Evolutionary conservation across 768 basidiomycete species (phyloP).

Genomic region (Psilocybe cyanescens): DNA sequence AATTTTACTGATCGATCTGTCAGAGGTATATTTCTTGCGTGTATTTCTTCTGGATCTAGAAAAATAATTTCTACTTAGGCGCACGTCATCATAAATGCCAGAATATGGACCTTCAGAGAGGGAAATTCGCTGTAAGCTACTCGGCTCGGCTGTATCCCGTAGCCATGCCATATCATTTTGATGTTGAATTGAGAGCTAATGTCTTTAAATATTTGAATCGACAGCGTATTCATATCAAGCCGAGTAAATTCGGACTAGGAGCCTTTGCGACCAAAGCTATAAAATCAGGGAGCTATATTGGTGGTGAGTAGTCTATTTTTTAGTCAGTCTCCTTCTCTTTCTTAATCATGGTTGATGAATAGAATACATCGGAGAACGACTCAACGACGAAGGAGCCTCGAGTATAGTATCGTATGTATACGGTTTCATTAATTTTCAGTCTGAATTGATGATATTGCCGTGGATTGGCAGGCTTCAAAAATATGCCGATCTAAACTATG

Average conservation of each 20-base stretch:
- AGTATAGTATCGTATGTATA: not conserved
- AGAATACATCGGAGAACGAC: conserved; percentile 49
- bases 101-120: conserved; percentile 25
- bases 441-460: too few relatives aligned
- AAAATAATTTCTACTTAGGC: not conserved
- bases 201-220: too few relatives aligned
- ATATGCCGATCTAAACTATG: conserved; percentile 19
- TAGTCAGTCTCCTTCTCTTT: too few relatives aligned
- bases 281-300: conserved; percentile 19
- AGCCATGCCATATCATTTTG: too few relatives aligned
- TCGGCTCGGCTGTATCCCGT: not conserved
- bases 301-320: conserved; percentile 21
- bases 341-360: not conserved
- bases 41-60: too few relatives aligned
- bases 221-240: conserved; percentile 39
- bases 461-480: conserved; percentile 15
- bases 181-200: too few relatives aligned
- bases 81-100: conserved; percentile 6
- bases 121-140: conserved; percentile 18
- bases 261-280: conserved; percentile 40
- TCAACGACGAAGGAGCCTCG: not conserved
- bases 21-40: too few relatives aligned
- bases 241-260: conserved; percentile 44
- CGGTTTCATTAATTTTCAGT: not conserved
- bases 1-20: too few relatives aligned